phyloP scores from a whole-genome alignment of 164 flowering plant genomes.

The Umbellularia californica region DNA sequence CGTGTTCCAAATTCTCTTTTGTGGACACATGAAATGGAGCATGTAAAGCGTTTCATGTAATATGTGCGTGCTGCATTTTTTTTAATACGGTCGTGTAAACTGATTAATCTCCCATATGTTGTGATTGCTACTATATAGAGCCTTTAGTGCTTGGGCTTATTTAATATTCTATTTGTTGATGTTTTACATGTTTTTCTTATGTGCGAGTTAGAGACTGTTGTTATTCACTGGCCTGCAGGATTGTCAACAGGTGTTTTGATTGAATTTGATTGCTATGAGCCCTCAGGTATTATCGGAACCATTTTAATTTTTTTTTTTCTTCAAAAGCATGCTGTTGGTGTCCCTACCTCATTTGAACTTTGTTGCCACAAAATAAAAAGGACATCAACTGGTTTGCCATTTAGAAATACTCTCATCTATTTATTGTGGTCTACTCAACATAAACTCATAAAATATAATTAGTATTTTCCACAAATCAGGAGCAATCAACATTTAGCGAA shows the following conservation, averaged over 20 bases:
- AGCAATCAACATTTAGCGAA: not conserved
- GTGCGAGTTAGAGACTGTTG: conserved; percentile 1
- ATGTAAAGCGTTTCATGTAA: not conserved
- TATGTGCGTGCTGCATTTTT: too few relatives aligned
- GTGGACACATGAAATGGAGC: not conserved
- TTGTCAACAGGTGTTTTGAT: conserved; percentile 79
- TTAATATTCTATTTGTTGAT: conserved; percentile 1
- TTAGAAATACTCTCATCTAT: not conserved
- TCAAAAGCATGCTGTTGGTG: not conserved
- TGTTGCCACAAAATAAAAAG: not conserved
- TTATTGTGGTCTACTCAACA: not conserved
- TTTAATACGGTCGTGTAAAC: conserved; percentile 44
- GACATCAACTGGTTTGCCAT: not conserved
- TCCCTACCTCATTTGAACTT: not conserved
- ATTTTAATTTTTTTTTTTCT: conserved; percentile 1
- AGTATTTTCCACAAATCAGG: not conserved
- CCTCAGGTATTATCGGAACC: conserved; percentile 62
- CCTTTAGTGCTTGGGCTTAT: conserved; percentile 15
- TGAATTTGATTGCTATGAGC: conserved; percentile 75
- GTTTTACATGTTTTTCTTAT: conserved; percentile 1
- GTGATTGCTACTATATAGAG: conserved; percentile 58
- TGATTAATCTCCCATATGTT: conserved; percentile 94
- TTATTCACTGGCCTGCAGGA: conserved; percentile 48
- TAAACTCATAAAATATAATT: not conserved
- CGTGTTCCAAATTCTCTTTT: not conserved